Evolutionary conservation across 257 asterid genomes (phyloP).

Genomic region (Nemophila menziesii): DNA sequence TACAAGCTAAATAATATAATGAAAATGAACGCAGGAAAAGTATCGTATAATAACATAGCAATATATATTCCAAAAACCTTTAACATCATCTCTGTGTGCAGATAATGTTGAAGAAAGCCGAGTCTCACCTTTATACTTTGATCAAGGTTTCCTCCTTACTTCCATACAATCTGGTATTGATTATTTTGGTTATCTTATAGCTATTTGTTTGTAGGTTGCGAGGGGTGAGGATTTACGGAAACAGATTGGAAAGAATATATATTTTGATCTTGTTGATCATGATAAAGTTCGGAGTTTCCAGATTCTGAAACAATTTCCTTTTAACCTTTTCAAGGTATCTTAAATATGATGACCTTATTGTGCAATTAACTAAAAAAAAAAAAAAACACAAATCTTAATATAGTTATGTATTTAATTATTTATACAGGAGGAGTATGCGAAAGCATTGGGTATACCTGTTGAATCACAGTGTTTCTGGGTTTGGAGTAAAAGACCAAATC

Average conservation of each 20-base stretch:
- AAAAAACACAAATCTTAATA: too few species aligned
- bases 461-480: conserved; percentile 75
- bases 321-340: conserved; percentile 70
- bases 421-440: conserved; percentile 63
- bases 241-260: conserved; percentile 68
- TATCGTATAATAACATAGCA: too few species aligned
- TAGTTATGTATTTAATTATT: too few species aligned
- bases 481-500: conserved; percentile 80
- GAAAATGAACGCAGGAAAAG: too few species aligned
- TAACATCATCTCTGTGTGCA: too few species aligned
- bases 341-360: too few species aligned
- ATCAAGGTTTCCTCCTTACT: conserved; percentile 37
- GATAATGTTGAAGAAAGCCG: conserved; percentile 69
- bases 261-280: conserved; percentile 79
- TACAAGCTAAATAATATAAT: too few species aligned
- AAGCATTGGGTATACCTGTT: conserved; percentile 57
- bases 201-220: conserved; percentile 50
- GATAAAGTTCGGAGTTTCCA: conserved; percentile 71
- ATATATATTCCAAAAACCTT: too few species aligned
- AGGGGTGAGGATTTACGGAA: conserved; percentile 67
- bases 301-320: conserved; percentile 59
- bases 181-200: neutral
- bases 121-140: conserved; percentile 70
- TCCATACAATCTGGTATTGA: too few species aligned
- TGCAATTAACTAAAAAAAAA: too few species aligned